Evolutionary conservation across 345 rosid genomes (phyloP), one percentile per base, ranked within the genome.

Genomic region (Populus davidiana): DNA sequence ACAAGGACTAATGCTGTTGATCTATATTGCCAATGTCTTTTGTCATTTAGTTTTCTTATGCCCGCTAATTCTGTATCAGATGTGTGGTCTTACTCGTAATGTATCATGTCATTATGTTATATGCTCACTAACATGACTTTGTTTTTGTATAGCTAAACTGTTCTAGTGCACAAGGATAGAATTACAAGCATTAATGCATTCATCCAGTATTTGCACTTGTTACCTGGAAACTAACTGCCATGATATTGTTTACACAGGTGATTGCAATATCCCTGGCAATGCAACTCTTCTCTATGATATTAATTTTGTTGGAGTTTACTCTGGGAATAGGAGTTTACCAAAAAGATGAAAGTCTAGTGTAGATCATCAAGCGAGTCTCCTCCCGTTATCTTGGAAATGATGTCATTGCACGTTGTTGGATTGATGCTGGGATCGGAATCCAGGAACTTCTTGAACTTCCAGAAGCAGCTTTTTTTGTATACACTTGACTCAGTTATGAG

Each of bases 201-300:
- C 14, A 35, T 2, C 47, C 39, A 44, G 49, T 69, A 20, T 9
- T 49, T 36, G 49, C 63, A 39, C 69, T 62, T 38, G 59, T n/a
- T 54, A 43, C 21, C 41, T 72, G 59, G 66, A 39, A 0, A 18
- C 54, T 79, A n/a, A 81, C 59, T 72, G 21, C 47, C 65, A 10
- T 41, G 74, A 75, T 36, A 38, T 79, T 79, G 79, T 69, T 76
- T 52, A 17, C 75, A 44, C 83, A 93, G 99, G 96, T 77, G 99
- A 95, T 79, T 95, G 97, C 87, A 95, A 95, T 81, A 87, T 93
- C 82, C 99, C 99, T 39, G 98, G 83, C 69, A 95, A 92, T 87
- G 98, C 99, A 52, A 95, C 99, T 77, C 91, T 95, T 68, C 77
- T 92, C 6, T 95, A 95, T 79, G 97, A 95, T 83, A 89, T 93